Evolutionary conservation across 371 early-diverging fungal genomes (phyloP).

Genomic region (Apophysomyces trapeziformis): DNA sequence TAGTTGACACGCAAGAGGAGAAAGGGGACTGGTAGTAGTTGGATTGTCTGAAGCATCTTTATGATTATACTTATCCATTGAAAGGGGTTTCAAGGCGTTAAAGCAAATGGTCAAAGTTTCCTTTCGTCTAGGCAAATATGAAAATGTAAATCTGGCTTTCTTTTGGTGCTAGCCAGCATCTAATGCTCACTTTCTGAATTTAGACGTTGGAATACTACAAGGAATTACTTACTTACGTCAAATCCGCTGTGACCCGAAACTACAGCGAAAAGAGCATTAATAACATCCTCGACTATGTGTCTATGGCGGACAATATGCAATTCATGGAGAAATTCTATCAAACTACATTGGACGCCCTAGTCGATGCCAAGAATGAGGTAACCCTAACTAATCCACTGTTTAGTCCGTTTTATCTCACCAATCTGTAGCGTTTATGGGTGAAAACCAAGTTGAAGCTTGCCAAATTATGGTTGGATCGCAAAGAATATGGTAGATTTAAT

Average conservation of each 20-base stretch:
- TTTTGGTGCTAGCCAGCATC: neutral
- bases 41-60: neutral
- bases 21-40: constrained; percentile 80
- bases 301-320: constrained; percentile 70
- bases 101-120: constrained; percentile 94
- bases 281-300: constrained; percentile 88
- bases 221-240: constrained; percentile 78
- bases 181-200: constrained; percentile 1
- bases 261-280: constrained; percentile 96
- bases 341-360: constrained; percentile 74
- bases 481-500: constrained; percentile 73
- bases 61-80: constrained; percentile 1
- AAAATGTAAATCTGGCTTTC: constrained; percentile 53
- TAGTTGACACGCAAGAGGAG: constrained; percentile 83
- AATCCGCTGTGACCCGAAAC: constrained; percentile 86
- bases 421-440: constrained; percentile 78
- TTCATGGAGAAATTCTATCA: constrained; percentile 89
- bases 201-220: constrained; percentile 81
- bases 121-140: constrained; percentile 68
- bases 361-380: constrained; percentile 84
- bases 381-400: neutral
- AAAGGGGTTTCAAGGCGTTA: constrained; percentile 93
- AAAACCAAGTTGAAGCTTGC: constrained; percentile 93
- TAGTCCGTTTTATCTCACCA: neutral
- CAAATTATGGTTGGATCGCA: constrained; percentile 86